Base-by-base conservation (phyloP, 2,329 filamentous ascomycete genomes). In the Botrytis aclada region DNA sequence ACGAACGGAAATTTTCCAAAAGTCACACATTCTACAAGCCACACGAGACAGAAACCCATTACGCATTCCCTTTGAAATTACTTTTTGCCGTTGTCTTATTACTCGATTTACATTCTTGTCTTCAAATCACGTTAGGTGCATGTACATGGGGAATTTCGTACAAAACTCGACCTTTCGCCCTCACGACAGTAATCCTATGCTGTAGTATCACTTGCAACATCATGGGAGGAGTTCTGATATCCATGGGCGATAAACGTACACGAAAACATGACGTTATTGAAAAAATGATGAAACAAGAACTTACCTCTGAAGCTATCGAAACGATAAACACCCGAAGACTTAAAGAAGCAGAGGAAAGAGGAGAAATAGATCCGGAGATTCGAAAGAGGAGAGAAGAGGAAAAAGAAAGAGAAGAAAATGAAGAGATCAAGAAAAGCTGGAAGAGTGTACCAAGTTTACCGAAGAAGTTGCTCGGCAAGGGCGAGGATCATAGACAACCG, bases 1-100 rank as follows among this genome's bases (percentile, higher is more conserved):
- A 96, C 79, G 91, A 94, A 79, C 86, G 85, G 75, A 95, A 94
- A 78, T 92, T 96, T 79, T 87, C 91, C 80, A 94, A 92, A 78
- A 93, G 91, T 0, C 93, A 97, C 81, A 95, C 92, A 7, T 97
- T 95, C 82, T 97, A 96, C 85, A 94, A 94, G 77, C 93, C 93
- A 0, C 92, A 96, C 81, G 93, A 97, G 82, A 96, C 93, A 0
- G 86, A 89, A 65, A 96, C 93, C 0, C 93, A 97, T 79, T 87
- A 89, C 79, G 91, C 93, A 0, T 97, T 96, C 75, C 93, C 93
- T 0, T 84, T 94, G 2, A 86, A 87, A 61, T 85, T 93, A 20
- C 89, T 96, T 61, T 86, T 95, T 61, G 89, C 92, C 74, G 90
- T 95, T 73, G 90, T 95, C 34, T 84, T 93, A 7, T 84, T 97